phyloP scores from a whole-genome alignment of 208 protist genomes.

The Phytomonas francai region DNA sequence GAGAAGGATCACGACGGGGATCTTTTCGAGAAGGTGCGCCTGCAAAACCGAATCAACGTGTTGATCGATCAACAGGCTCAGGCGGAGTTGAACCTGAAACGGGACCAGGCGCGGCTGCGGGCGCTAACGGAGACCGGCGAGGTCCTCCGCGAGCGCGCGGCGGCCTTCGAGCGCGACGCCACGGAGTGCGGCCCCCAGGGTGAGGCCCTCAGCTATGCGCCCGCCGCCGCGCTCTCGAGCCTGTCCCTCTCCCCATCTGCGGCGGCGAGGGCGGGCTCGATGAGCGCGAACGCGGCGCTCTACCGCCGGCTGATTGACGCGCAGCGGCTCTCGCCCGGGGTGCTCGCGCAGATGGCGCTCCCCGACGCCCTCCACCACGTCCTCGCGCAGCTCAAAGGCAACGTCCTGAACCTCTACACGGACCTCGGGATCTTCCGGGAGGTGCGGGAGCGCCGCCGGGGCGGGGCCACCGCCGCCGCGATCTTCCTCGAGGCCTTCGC shows the following conservation, averaged over 20 bases:
- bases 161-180: neutral
- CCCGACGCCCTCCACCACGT: slow-evolving; percentile 64
- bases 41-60: slow-evolving; percentile 67
- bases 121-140: slow-evolving; percentile 18
- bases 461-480: slow-evolving; percentile 37
- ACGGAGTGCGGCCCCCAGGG: slow-evolving; percentile 3
- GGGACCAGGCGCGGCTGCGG: slow-evolving; percentile 17
- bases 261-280: too few species aligned
- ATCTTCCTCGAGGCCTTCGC: slow-evolving; percentile 79
- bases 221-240: neutral
- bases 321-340: slow-evolving; percentile 50
- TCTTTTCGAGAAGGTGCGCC: slow-evolving; percentile 79
- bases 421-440: slow-evolving; percentile 75
- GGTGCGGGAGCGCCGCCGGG: slow-evolving; percentile 58
- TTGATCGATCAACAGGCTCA: slow-evolving; percentile 34
- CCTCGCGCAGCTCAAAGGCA: slow-evolving; percentile 80
- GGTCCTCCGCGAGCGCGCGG: slow-evolving; percentile 4
- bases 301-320: slow-evolving; percentile 40
- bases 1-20: slow-evolving; percentile 50
- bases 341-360: slow-evolving; percentile 59
- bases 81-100: slow-evolving; percentile 28
- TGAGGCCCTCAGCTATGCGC: neutral
- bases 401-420: slow-evolving; percentile 80
- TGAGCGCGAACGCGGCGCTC: slow-evolving; percentile 4
- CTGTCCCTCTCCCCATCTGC: neutral